Conservation (phyloP, 805 yeast species). For the Priceomyces melissophilus region DNA sequence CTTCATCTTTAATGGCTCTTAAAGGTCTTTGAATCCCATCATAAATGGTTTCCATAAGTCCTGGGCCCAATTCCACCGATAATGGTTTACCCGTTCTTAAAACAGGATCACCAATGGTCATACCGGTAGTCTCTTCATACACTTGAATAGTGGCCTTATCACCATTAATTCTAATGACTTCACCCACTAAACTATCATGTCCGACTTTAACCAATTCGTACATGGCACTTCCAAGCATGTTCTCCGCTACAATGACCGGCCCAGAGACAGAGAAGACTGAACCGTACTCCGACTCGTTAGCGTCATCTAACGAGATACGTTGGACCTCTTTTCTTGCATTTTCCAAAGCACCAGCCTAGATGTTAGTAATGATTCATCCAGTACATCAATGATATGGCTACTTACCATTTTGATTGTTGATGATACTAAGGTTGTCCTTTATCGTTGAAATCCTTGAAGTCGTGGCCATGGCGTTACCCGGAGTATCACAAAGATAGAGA, state of each 20-base stretch:
- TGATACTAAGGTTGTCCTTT: background rate
- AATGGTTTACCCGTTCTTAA: constrained; percentile 98
- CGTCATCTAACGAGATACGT: constrained; percentile 73
- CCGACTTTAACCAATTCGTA: constrained; percentile 98
- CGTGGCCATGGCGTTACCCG: background rate
- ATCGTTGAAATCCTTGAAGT: too few species aligned
- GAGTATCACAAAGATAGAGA: background rate
- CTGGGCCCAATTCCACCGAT: constrained; percentile 98
- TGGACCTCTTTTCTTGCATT: constrained; percentile 93
- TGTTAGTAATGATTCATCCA: constrained; percentile 7
- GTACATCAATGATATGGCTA: background rate
- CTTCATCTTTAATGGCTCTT: constrained; percentile 80
- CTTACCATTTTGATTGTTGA: constrained; percentile 8
- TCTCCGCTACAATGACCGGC: constrained; percentile 96
- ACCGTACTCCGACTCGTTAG: constrained; percentile 77
- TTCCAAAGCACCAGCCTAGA: constrained; percentile 92
- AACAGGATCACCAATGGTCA: constrained; percentile 98
- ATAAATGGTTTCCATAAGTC: constrained; percentile 97
- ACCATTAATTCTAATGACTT: constrained; percentile 92
- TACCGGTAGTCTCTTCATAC: constrained; percentile 99
- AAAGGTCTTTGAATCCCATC: constrained; percentile 99
- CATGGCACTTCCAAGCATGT: constrained; percentile 99
- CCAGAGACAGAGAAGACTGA: constrained; percentile 94
- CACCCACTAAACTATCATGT: constrained; percentile 95
- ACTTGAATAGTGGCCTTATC: constrained; percentile 99